phyloP scores from a whole-genome alignment of 306 rosid species.

The Purshia tridentata region DNA sequence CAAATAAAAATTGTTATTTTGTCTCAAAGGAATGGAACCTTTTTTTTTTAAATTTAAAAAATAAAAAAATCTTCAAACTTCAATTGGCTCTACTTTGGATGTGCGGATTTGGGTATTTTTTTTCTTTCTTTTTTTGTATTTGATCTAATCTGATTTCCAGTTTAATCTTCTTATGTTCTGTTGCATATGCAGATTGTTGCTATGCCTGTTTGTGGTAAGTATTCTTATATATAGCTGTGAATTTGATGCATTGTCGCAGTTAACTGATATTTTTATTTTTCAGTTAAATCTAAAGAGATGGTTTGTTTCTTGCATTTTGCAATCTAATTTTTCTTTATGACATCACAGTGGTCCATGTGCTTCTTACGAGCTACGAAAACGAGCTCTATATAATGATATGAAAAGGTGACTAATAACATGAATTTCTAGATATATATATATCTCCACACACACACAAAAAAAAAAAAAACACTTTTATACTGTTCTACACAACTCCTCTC shows the following conservation, averaged over 20 bases:
- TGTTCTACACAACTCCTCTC: neutral
- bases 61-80: neutral
- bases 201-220: constrained; percentile 60
- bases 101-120: neutral
- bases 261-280: neutral
- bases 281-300: neutral
- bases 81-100: neutral
- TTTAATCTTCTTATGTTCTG: neutral
- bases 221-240: neutral
- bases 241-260: neutral
- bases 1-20: neutral
- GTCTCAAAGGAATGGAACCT: no score
- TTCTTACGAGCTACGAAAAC: constrained; percentile 62
- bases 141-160: neutral
- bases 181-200: constrained; percentile 52
- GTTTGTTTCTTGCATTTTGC: constrained; percentile 13
- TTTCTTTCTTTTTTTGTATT: neutral
- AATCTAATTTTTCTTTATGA: constrained; percentile 17
- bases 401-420: constrained; percentile 46
- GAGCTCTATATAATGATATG: constrained; percentile 64
- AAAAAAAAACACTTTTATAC: no score
- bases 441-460: no score
- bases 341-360: constrained; percentile 52
- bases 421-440: no score
- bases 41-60: no score